Percentiles rank a stretch among this genome's conserved stretches.
These are phyloP conservation scores for Pseudozyma flocculosa DNA, from an alignment of 1,284 basidiomycete genomes.

Conservation along the genomic window DNA sequence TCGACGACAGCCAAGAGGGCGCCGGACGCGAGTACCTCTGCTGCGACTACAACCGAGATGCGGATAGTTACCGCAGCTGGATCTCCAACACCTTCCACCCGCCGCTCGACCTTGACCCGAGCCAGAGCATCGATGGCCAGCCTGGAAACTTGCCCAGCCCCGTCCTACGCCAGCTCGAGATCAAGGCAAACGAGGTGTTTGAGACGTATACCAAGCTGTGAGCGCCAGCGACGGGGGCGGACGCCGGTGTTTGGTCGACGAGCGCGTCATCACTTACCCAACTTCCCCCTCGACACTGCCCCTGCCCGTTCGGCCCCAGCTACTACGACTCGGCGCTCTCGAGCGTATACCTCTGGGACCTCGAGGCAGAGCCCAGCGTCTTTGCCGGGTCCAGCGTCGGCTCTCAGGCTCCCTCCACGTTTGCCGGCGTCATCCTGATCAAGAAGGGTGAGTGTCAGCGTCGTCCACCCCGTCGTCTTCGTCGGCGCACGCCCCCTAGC, in stretches of 20 bases:
- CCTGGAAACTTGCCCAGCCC: constrained; percentile 73
- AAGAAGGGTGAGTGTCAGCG: constrained; percentile 77
- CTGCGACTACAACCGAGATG: constrained; percentile 97
- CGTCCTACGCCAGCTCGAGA: constrained; percentile 85
- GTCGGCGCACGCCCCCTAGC: background rate
- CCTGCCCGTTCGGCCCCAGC: constrained; percentile 62
- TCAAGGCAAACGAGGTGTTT: constrained; percentile 91
- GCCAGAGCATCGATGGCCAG: constrained; percentile 14
- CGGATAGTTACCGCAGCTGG: constrained; percentile 90
- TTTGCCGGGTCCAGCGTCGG: constrained; percentile 16
- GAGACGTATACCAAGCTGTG: constrained; percentile 96
- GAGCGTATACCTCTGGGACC: constrained; percentile 98
- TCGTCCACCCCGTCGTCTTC: background rate
- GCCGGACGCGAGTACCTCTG: constrained; percentile 82
- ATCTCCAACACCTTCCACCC: constrained; percentile 93
- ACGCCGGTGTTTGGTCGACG: too few relatives aligned
- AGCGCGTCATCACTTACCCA: too few relatives aligned
- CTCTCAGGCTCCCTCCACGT: constrained; percentile 64
- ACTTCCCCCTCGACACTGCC: too few relatives aligned
- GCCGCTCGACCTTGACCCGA: constrained; percentile 63
- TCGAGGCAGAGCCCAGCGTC: constrained; percentile 68
- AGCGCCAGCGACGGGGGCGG: constrained; percentile 7
- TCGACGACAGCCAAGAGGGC: constrained; percentile 68
- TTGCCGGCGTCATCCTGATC: constrained; percentile 92
- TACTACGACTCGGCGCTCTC: constrained; percentile 97